Evolutionary conservation across 495 filamentous ascomycete genomes (phyloP), one percentile per base, ranked within the genome.

Genomic region (Daldinia decipiens): DNA sequence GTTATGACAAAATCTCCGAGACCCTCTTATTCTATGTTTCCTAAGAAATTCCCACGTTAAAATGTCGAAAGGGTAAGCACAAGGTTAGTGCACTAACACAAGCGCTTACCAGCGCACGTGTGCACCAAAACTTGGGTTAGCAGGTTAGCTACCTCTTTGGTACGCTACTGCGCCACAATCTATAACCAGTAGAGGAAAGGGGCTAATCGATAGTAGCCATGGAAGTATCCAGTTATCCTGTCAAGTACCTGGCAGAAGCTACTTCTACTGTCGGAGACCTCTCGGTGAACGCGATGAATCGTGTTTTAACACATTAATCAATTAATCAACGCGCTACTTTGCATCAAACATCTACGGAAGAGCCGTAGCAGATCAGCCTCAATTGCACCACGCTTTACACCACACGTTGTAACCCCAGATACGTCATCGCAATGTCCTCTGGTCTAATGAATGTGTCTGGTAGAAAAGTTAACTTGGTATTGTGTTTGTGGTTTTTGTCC

Each of bases 251-350:
- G 17, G 19, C 32, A 45, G 40, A 45, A 5, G 27, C 27, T 29
- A 29, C 27, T 29, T 29, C 5, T 45, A 21, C 40, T 31, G 40
- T 73, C 59, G 66, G 71, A 70, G 71, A 67, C 66, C 71, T 73
- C 71, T 67, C 71, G 71, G 71, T 67, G 67, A 74, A 70, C 62
- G 71, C 71, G 71, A 73, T 62, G 19, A 62, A 66, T 19, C 53
- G 21, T 69, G 61, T 73, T 51, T 32, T 32, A 65, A 60, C 43
- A 67, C 13, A 55, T 52, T 21, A 65, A 73, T 66, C 36, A 70
- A 55, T 52, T 21, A 65, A 73, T 66, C 36, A 70, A 66, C 53
- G 36, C 45, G 43, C 39, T 65, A 53, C 56, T 38, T 39, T 55
- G 27, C 54, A 29, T 68, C 19, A 51, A 47, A 43, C 65, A 52